A percentile compares a stretch with the other conserved stretches of the same genome.
Conservation (phyloP, 768 basidiomycete genomes). For the Mycena sanguinolenta region DNA sequence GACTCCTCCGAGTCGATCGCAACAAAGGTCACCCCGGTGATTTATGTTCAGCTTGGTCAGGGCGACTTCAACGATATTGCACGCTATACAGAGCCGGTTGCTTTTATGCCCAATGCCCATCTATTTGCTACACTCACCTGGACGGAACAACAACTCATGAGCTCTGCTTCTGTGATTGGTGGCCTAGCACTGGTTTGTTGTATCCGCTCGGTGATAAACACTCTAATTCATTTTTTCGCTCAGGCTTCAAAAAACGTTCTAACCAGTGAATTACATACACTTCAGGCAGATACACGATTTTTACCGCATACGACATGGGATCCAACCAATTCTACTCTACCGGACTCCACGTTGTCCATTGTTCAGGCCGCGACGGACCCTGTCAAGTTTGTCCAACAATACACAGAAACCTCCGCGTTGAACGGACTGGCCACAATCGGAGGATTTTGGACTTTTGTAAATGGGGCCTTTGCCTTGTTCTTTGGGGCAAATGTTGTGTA, state of each 20-base stretch:
- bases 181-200: neutral
- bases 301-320: too few relatives aligned
- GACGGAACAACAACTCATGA: neutral
- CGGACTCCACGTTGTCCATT: neutral
- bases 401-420: constrained; percentile 4
- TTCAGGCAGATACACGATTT: neutral
- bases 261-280: neutral
- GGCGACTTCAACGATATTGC: neutral
- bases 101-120: neutral
- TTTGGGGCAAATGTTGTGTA: constrained; percentile 28
- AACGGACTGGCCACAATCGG: constrained; percentile 6
- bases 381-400: neutral
- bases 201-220: neutral
- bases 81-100: neutral
- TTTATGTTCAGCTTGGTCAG: constrained; percentile 8
- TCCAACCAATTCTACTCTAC: too few relatives aligned
- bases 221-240: neutral
- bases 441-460: constrained; percentile 25
- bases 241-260: neutral
- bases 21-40: too few relatives aligned
- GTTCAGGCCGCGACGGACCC: neutral
- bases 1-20: too few relatives aligned
- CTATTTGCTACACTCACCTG: neutral
- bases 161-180: neutral
- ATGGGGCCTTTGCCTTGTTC: constrained; percentile 14